Evolutionary conservation across 306 rosid genomes (phyloP), one percentile per base, ranked within the genome.

Genomic region (Pyrus communis): DNA sequence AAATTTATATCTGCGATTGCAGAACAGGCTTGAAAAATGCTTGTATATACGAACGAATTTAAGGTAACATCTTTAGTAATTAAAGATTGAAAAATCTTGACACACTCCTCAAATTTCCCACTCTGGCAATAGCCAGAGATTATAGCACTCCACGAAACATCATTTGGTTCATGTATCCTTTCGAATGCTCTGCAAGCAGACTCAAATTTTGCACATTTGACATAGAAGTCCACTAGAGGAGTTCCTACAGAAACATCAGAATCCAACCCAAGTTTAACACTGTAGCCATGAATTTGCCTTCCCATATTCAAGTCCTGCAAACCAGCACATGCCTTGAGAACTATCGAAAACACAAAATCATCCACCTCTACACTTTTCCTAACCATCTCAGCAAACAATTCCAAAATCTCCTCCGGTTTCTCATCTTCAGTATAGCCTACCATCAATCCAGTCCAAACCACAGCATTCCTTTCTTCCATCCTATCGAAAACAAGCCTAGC

Each of bases 401-500:
- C 69, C 30, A 85, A 58, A 65, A 78, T 87, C 80, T 78, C 83
- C 46, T 51, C 71, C 62, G 73, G 70, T 68, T 85, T 84, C 45
- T 58, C 79, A 74, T 85, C 88, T 80, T 76, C 81, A 67, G 85
- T 76, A 40, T 85, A 87, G 17, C 88, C 93, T 65, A 85, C 88
- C 91, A 87, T 84, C 88, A 89, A 82, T 27, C 85, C 88, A 14
- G 88, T 89, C 87, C 90, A 87, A 64, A 85, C 85, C 77, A 87
- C 90, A 14, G 71, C 86, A 82, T 84, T 84, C 70, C 77, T 87
- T 40, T 66, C 71, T 66, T 68, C 59, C 90, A 89, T 87, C 81
- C 66, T 52, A 69, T 84, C 71, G 64, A 81, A 79, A 45, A 82
- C 84, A 66, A 87, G 75, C 71, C 68, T 76, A 33, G 91, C 93